Percentiles rank a stretch among this genome's conserved stretches.
Conservation (phyloP, 108 stramenopile genomes). For the Cyclotella atomus region DNA sequence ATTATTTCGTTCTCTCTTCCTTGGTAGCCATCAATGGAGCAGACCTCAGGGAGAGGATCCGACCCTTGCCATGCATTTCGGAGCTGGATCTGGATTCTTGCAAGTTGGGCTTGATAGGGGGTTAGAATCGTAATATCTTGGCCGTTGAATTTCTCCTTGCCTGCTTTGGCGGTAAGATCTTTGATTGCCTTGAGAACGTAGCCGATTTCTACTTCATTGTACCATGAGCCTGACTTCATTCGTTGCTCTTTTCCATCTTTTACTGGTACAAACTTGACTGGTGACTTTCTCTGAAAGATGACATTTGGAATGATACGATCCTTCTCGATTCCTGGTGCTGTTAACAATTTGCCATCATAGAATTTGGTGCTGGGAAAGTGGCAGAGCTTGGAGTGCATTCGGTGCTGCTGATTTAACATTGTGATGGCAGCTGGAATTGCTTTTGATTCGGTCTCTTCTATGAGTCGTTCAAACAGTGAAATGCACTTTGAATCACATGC, state of each 20-base stretch:
- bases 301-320: neutral
- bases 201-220: slow-evolving; percentile 1
- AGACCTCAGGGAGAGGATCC: slow-evolving; percentile 1
- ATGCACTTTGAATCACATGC: slow-evolving; percentile 3
- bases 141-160: slow-evolving; percentile 2
- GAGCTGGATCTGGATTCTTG: slow-evolving; percentile 1
- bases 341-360: neutral
- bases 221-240: slow-evolving; percentile 8
- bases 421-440: neutral
- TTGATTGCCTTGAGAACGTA: neutral
- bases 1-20: slow-evolving; percentile 8
- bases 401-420: slow-evolving; percentile 8
- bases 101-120: slow-evolving; percentile 6
- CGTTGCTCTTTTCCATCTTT: slow-evolving; percentile 9
- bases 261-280: neutral
- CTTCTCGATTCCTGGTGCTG: slow-evolving; percentile 1
- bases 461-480: slow-evolving; percentile 2
- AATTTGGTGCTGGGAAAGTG: neutral
- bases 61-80: neutral
- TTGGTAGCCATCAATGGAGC: slow-evolving; percentile 9
- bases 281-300: neutral
- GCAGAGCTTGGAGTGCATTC: slow-evolving; percentile 8
- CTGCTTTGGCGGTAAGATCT: neutral
- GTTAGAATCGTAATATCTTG: slow-evolving; percentile 1
- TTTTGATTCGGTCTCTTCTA: slow-evolving; percentile 1